Base-by-base conservation (phyloP, 2,329 filamentous ascomycete genomes). In the Arthroderma sp. region DNA sequence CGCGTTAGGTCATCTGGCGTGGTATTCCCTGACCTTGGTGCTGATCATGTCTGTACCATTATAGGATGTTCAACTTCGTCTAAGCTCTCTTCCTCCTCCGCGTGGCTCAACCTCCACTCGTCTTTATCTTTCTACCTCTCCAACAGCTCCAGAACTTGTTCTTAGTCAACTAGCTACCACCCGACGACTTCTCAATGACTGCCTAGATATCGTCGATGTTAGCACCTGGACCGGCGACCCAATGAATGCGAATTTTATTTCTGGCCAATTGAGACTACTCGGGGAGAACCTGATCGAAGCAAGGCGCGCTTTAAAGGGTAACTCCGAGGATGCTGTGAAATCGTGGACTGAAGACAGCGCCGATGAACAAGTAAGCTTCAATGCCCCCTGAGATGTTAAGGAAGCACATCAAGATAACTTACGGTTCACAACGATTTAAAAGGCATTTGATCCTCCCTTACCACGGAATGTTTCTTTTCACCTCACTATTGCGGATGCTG, bases 181-280 rank as follows among this genome's bases (percentile, higher is more conserved):
- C 8, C 77, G 85, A 50, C 77, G 78, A n/a, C 71, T 87, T 36
- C 80, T 96, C 53, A 89, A 83, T 49, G 77, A 85, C 55, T 81
- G 85, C 46, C 76, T 95, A 50, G 85, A 93, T 61, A 78, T 94
- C 39, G 79, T 94, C 41, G 77, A 82, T 54, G 75, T 93, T 10
- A 85, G 82, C 38, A 74, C 82, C 29, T 81, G 80, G 69, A 83
- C 82, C 32, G 78, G 80, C 10, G 77, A 84, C 56, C 68, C 72
- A n/a, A 69, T 66, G 38, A 70, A 77, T 54, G 71, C 74, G 40
- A 64, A 67, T 54, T 75, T 77, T 60, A 73, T 78, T 56, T 70
- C 67, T 51, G 70, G 75, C 46, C 74, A 79, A 65, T 62, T 78
- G 56, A 66, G 70, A 45, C 65, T 79, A 51, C 62, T 77, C 49